Conservation (phyloP, 306 rosid genomes). For the Ochetophila trinervis region DNA sequence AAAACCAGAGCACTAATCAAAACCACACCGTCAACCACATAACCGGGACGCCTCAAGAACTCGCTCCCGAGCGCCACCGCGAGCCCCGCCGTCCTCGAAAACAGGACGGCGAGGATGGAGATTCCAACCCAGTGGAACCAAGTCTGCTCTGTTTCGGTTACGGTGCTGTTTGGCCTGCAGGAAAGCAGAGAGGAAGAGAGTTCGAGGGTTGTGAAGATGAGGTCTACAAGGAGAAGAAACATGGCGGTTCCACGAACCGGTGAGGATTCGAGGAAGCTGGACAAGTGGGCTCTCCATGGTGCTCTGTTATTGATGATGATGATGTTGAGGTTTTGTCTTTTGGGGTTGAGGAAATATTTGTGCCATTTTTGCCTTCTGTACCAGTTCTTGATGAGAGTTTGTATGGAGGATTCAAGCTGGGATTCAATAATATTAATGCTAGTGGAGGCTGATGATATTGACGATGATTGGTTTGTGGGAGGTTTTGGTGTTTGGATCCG, state of each 20-base stretch:
- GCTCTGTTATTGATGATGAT: constrained; percentile 24
- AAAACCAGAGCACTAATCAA: constrained; percentile 48
- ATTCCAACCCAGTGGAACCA: constrained; percentile 63
- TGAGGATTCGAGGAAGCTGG: constrained; percentile 54
- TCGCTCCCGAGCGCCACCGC: constrained; percentile 44
- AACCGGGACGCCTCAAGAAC: constrained; percentile 46
- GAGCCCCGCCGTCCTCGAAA: constrained; percentile 33
- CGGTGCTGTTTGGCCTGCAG: constrained; percentile 25
- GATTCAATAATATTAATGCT: constrained; percentile 15
- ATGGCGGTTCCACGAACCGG: constrained; percentile 36
- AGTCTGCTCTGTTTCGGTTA: background rate
- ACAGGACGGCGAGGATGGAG: constrained; percentile 53
- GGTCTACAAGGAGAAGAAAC: constrained; percentile 48
- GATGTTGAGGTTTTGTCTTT: background rate
- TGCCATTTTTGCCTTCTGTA: constrained; percentile 49
- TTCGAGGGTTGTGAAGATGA: constrained; percentile 59
- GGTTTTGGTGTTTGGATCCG: constrained; percentile 23
- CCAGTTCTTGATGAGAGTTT: constrained; percentile 47
- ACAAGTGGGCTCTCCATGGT: constrained; percentile 53
- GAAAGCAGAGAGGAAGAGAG: constrained; percentile 52
- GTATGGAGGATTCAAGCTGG: constrained; percentile 36
- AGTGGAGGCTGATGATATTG: background rate
- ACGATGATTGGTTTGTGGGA: constrained; percentile 24
- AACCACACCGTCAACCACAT: constrained; percentile 53
- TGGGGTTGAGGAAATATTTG: constrained; percentile 9